Base-by-base conservation (phyloP, 1,284 basidiomycete genomes). In the Inonotus obliquus region DNA sequence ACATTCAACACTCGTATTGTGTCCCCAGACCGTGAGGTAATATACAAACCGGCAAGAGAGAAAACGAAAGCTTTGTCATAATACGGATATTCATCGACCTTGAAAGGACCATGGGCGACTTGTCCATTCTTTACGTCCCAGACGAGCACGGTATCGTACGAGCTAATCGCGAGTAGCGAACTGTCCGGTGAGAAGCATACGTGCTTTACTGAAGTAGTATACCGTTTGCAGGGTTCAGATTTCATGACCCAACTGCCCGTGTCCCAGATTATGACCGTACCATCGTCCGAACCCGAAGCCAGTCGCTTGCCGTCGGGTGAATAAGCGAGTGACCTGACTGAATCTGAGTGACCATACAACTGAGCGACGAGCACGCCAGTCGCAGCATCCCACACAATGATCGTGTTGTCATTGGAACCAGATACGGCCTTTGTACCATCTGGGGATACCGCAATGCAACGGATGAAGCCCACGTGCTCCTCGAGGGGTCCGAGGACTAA, bases 1-100 rank as follows among this genome's bases (percentile, higher is more conserved):
- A 32, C 9, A 32, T 32, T 32, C 32, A 4, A 99, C 77, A 99
- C 96, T 61, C 97, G 88, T 75, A 99, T 98, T n/a, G 97, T 99
- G 77, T 99, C 97, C 72, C 98, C 96, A 21, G 92, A 94, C 53
- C 88, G 86, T n/a, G 95, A 98, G 68, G 99, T 53, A 29, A 65
- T 44, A 13, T 32, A 37, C 23, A 9, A 23, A 4, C 64, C 64
- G 53, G 63, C 55, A n/a, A 62, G 59, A 7, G 58, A 61, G 55
- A 61, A 63, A 25, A 57, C 39, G 32, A 63, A 58, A 44, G 17
- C 4, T 4, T 14, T 4, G 13, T 5, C 27, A 54, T 19, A 6
- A 54, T 2, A 6, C 19, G 54, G 14, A 21, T 44, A 21, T 3
- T 3, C 4, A 3, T 5, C 41, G 19, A 44, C 4, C 4, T 4